A percentile compares a stretch with the other conserved stretches of the same genome.
Conservation (phyloP, 129 eudicot genomes). For the Tagetes erecta region DNA sequence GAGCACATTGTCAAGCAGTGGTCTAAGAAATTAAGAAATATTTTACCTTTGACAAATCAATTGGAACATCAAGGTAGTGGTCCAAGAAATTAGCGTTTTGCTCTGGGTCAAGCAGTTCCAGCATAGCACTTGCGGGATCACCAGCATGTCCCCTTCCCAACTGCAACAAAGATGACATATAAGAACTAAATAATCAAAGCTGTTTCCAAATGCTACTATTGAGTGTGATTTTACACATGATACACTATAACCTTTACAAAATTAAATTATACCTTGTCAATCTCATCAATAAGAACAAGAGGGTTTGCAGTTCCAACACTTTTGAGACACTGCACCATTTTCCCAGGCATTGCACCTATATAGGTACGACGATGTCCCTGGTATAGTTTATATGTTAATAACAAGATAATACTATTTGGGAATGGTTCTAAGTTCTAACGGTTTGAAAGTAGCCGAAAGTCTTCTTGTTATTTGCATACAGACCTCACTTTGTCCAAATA, state of each 20-base stretch:
- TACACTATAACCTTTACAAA: background rate
- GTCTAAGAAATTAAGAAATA: slow-evolving; percentile 61
- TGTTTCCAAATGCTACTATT: slow-evolving; percentile 5
- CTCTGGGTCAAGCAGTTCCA: slow-evolving; percentile 98
- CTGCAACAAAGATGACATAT: slow-evolving; percentile 39
- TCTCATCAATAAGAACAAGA: slow-evolving; percentile 97
- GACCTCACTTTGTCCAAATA: background rate
- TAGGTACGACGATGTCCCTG: slow-evolving; percentile 99
- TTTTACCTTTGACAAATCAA: slow-evolving; percentile 87
- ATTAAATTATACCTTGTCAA: slow-evolving; percentile 72
- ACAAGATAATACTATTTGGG: background rate
- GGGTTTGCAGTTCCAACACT: slow-evolving; percentile 96
- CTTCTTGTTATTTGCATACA: background rate
- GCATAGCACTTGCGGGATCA: slow-evolving; percentile 99
- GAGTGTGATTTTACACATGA: background rate
- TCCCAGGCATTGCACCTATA: slow-evolving; percentile 99
- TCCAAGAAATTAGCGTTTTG: slow-evolving; percentile 97
- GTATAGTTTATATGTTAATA: slow-evolving; percentile 21
- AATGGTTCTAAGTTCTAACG: background rate
- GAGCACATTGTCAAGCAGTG: slow-evolving; percentile 47
- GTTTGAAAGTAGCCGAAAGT: background rate
- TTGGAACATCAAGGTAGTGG: slow-evolving; percentile 94
- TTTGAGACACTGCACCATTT: slow-evolving; percentile 97
- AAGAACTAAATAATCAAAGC: background rate
- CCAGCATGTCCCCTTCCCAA: slow-evolving; percentile 99